phyloP scores from a whole-genome alignment of 2,329 filamentous ascomycete species.

The Microdochium trichocladiopsis region DNA sequence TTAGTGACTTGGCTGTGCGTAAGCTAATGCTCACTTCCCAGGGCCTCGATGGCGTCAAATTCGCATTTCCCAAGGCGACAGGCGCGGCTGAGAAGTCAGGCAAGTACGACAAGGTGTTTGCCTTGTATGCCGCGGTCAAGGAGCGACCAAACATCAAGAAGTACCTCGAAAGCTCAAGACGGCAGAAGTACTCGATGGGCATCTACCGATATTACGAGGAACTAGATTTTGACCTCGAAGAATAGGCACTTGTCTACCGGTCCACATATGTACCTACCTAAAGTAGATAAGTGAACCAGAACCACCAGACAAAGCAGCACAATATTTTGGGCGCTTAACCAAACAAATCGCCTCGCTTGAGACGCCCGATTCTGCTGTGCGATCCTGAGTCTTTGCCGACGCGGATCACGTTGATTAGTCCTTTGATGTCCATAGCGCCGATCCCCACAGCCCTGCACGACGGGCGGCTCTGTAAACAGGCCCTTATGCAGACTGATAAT shows the following conservation, averaged over 20 bases:
- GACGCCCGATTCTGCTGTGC: no score
- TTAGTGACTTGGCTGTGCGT: not conserved
- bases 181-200: constrained; percentile 54
- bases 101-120: constrained; percentile 56
- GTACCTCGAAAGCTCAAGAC: constrained; percentile 61
- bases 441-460: no score
- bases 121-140: constrained; percentile 56
- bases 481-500: not conserved
- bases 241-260: not conserved
- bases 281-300: no score
- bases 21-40: constrained; percentile 12
- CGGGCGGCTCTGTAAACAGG: no score
- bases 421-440: no score
- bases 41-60: constrained; percentile 51
- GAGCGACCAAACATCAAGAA: constrained; percentile 56
- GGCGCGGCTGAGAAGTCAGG: constrained; percentile 43
- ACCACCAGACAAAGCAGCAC: no score
- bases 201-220: constrained; percentile 70
- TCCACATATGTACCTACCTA: not conserved
- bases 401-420: no score
- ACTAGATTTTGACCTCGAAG: constrained; percentile 40
- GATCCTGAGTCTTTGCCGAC: no score
- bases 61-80: constrained; percentile 65
- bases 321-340: no score
- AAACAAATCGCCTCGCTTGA: no score